phyloP scores from a whole-genome alignment of 2,329 filamentous ascomycete species.

The Colletotrichum trifolii region DNA sequence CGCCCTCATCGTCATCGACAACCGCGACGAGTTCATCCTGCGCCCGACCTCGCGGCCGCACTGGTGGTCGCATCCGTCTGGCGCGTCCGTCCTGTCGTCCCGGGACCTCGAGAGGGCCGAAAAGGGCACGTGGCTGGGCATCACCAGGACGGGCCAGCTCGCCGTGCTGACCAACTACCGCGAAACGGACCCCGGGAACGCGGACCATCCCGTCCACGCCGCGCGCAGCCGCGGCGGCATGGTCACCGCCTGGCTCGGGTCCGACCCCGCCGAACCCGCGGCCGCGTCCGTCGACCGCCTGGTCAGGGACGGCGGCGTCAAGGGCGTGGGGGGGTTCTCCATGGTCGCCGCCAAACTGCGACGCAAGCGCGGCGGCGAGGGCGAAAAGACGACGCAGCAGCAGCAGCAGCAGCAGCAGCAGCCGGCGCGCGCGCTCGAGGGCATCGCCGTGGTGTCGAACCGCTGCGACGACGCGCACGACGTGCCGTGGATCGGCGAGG shows the following conservation, averaged over 20 bases:
- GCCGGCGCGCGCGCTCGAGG: conserved; percentile 49
- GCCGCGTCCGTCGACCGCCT: conserved; percentile 63
- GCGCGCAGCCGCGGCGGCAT: conserved; percentile 70
- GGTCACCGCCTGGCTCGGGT: conserved; percentile 71
- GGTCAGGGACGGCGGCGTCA: conserved; percentile 63
- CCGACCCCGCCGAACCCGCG: conserved; percentile 58
- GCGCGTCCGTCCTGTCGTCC: conserved; percentile 64
- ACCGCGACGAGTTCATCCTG: conserved; percentile 79
- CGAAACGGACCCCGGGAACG: conserved; percentile 62
- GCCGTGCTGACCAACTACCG: conserved; percentile 76
- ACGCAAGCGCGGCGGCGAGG: conserved; percentile 40
- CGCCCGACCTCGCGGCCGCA: conserved; percentile 72
- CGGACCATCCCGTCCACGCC: conserved; percentile 63
- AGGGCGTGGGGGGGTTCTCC: conserved; percentile 74
- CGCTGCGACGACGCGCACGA: conserved; percentile 62
- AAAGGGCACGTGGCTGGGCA: conserved; percentile 74
- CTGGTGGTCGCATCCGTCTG: conserved; percentile 67
- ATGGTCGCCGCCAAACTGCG: conserved; percentile 72
- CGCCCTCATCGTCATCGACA: conserved; percentile 79
- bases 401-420: neutral
- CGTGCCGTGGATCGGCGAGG: conserved; percentile 68
- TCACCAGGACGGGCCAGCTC: conserved; percentile 69
- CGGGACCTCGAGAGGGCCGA: conserved; percentile 71
- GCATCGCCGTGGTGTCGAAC: conserved; percentile 72
- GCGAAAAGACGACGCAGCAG: neutral